Evolutionary conservation across 140 eudicot species (phyloP), one percentile per base, ranked within the genome.

Genomic region (Bidens hawaiensis): DNA sequence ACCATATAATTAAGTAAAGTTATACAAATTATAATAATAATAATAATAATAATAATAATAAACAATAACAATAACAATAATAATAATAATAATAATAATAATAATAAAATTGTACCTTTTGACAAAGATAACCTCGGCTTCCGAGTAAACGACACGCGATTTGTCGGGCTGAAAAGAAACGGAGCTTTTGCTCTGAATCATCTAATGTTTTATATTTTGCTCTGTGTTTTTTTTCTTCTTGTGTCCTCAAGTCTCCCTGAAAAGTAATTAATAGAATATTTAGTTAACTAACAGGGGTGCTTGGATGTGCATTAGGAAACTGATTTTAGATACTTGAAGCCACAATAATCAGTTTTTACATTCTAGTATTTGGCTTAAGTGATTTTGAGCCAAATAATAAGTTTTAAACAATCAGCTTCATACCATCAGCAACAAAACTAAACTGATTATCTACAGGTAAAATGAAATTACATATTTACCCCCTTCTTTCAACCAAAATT

Each of bases 101-200:
- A 50, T 0, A 13, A 6, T 0, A 46, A 34, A 48, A 34, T 30
- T 30, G 41, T 80, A 88, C 99, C 95, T 62, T 93, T 46, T 93
- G 96, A 36, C 99, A 88, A 75, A 93, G 96, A 79, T 93, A 91
- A 73, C 87, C 87, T 81, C 94, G 68, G 68, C 99, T 93, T 55
- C 96, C 99, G 43, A 93, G 95, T 74, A 93, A 60, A 57, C 96
- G 95, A 46, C 99, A 93, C 15, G 99, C 99, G 52, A 93, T 81
- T 72, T 93, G 96, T 33, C 96, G 84, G 47, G 99, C 93, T 24
- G 96, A 74, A 68, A 75, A 93, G 78, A 93, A 93, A 22, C 88
- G 94, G 10, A 88, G 67, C 74, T 93, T 93, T 62, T 79, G 68
- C 62, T 88, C 96, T 3, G 95, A 82, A 72, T 73, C 86, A 54